Conservation (phyloP, 2,329 filamentous ascomycete genomes). For the Uncinocarpus reesii region DNA sequence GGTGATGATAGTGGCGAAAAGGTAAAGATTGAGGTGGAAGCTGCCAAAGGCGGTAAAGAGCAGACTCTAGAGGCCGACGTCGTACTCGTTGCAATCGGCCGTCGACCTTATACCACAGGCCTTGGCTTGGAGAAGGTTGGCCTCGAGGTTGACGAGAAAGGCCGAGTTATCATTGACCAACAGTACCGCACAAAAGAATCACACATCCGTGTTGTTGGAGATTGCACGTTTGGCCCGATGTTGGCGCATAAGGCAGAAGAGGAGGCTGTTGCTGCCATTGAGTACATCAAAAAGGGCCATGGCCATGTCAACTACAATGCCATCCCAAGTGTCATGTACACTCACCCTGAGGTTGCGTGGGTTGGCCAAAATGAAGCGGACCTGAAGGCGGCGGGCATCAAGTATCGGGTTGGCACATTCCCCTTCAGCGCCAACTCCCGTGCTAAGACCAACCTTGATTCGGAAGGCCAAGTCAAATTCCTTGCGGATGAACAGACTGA, state of each 20-base stretch:
- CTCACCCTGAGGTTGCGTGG: conserved; percentile 96
- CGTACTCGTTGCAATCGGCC: conserved; percentile 91
- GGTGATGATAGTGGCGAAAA: conserved; percentile 70
- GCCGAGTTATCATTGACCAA: conserved; percentile 91
- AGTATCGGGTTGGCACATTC: conserved; percentile 89
- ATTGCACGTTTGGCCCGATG: conserved; percentile 96
- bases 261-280: conserved; percentile 85
- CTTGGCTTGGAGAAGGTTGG: conserved; percentile 82
- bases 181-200: conserved; percentile 97
- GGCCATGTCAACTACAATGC: conserved; percentile 98
- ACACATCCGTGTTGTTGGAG: conserved; percentile 93
- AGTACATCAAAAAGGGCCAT: conserved; percentile 96
- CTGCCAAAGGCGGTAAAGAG: conserved; percentile 90
- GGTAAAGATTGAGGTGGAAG: conserved; percentile 75
- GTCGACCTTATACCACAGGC: conserved; percentile 84
- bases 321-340: conserved; percentile 99
- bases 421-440: conserved; percentile 97
- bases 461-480: conserved; percentile 95
- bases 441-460: conserved; percentile 96
- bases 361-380: conserved; percentile 97
- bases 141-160: conserved; percentile 81
- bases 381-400: conserved; percentile 76
- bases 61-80: conserved; percentile 89
- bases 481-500: conserved; percentile 93
- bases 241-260: conserved; percentile 99